Percentiles rank a stretch among this genome's conserved stretches.
Evolutionary conservation across 2,329 filamentous ascomycete species (phyloP).

Genomic region (Fusarium irregulare): DNA sequence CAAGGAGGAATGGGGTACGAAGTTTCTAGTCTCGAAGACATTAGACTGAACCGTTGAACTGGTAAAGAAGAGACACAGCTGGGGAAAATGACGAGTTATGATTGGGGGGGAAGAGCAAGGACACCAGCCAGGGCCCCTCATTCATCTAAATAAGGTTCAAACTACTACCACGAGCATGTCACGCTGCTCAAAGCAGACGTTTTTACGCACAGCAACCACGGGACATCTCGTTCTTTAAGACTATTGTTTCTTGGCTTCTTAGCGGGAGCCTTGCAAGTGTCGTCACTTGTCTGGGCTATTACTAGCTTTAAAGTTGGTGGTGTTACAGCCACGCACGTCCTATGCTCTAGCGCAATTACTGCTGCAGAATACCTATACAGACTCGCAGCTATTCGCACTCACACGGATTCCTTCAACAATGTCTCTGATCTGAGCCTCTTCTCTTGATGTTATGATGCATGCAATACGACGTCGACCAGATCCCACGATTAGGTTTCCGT

Average conservation of each 20-base stretch:
- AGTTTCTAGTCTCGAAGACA: constrained; percentile 1
- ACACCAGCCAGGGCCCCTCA: constrained; percentile 25
- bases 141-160: constrained; percentile 43
- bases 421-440: constrained; percentile 7
- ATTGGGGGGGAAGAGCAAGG: constrained; percentile 34
- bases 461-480: constrained; percentile 34
- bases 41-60: constrained; percentile 27
- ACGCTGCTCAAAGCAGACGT: constrained; percentile 20
- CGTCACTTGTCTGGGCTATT: background rate
- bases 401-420: background rate
- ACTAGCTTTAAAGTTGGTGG: constrained; percentile 4
- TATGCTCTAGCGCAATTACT: background rate
- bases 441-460: constrained; percentile 19
- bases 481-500: constrained; percentile 43
- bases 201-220: background rate
- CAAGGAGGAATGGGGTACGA: constrained; percentile 13
- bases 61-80: constrained; percentile 11
- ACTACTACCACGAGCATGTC: constrained; percentile 21
- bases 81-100: constrained; percentile 15
- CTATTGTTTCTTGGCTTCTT: background rate
- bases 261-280: background rate
- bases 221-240: constrained; percentile 2
- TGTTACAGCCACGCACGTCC: background rate
- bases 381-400: constrained; percentile 1
- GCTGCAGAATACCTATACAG: background rate